Conservation (phyloP, 352 stramenopile species). For the Pythium inflatum region DNA sequence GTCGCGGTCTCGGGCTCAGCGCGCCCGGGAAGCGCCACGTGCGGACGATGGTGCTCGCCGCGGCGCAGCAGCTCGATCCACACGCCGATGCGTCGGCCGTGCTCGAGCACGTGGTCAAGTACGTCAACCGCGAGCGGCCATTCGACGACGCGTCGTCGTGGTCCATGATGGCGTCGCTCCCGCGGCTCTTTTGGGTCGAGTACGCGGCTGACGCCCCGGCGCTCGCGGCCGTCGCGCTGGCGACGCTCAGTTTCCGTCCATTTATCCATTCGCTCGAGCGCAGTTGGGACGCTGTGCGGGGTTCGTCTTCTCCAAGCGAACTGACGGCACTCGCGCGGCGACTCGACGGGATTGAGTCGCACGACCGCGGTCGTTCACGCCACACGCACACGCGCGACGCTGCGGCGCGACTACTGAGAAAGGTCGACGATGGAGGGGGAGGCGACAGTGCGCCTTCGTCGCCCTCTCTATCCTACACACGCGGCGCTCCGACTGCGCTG, state of each 20-base stretch:
- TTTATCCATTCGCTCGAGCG: constrained; percentile 37
- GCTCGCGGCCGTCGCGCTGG: constrained; percentile 42
- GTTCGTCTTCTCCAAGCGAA: background rate
- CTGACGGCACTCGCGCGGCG: too few species aligned
- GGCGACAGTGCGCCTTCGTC: too few species aligned
- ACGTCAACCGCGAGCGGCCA: constrained; percentile 37
- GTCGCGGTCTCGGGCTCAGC: constrained; percentile 41
- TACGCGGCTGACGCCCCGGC: constrained; percentile 38
- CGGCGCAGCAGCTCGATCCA: constrained; percentile 23
- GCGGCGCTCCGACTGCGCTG: too few species aligned
- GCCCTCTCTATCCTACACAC: too few species aligned
- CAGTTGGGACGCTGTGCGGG: background rate
- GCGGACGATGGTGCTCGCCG: constrained; percentile 29
- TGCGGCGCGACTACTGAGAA: too few species aligned
- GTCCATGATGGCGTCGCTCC: constrained; percentile 45
- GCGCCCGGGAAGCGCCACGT: constrained; percentile 39
- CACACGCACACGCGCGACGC: too few species aligned
- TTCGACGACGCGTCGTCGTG: constrained; percentile 52
- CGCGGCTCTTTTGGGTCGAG: constrained; percentile 53
- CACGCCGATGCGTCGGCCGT: constrained; percentile 28
- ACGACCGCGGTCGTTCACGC: too few species aligned
- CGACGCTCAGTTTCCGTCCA: constrained; percentile 36
- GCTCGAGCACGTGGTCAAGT: constrained; percentile 47
- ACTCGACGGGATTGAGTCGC: too few species aligned
- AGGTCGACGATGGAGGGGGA: too few species aligned